Evolutionary conservation across 2,329 filamentous ascomycete species (phyloP).

Genomic region (Sporothrix dimorphospora): DNA sequence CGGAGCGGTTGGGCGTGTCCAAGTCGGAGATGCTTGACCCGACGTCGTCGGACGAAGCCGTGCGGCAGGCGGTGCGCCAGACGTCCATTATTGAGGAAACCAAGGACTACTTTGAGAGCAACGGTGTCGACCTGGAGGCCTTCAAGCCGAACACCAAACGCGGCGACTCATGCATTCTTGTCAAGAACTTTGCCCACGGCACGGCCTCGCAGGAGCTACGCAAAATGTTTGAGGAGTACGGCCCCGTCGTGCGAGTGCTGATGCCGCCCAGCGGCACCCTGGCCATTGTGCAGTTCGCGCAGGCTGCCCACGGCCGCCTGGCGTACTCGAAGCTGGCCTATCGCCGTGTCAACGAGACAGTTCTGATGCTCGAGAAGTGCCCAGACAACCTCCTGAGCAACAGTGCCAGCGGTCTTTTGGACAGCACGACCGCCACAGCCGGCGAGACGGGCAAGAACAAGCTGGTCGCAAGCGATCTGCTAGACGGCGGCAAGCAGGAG

Average conservation of each 20-base stretch:
- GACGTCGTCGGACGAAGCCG: slow-evolving; percentile 90
- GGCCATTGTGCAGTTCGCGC: slow-evolving; percentile 86
- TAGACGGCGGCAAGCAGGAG: slow-evolving; percentile 14
- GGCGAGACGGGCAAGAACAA: slow-evolving; percentile 27
- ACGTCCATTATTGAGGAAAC: slow-evolving; percentile 91
- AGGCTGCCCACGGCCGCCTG: slow-evolving; percentile 75
- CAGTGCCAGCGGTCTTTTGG: slow-evolving; percentile 35
- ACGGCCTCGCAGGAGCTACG: slow-evolving; percentile 78
- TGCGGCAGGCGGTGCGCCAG: slow-evolving; percentile 96
- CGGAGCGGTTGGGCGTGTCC: slow-evolving; percentile 81
- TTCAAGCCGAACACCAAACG: slow-evolving; percentile 79
- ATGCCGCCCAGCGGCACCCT: slow-evolving; percentile 94
- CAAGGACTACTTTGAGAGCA: slow-evolving; percentile 83
- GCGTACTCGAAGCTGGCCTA: slow-evolving; percentile 88
- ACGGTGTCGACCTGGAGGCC: slow-evolving; percentile 88
- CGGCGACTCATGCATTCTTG: slow-evolving; percentile 83
- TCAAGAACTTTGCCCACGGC: slow-evolving; percentile 92
- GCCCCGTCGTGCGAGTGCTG: slow-evolving; percentile 76
- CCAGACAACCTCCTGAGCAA: slow-evolving; percentile 75
- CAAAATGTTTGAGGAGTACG: slow-evolving; percentile 82
- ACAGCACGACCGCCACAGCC: background rate
- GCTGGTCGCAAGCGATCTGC: slow-evolving; percentile 31
- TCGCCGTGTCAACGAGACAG: slow-evolving; percentile 85
- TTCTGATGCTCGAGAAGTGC: slow-evolving; percentile 91
- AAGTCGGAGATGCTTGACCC: slow-evolving; percentile 93